phyloP scores from a whole-genome alignment of 148 eudicot genomes.

The Nyssa sinensis region DNA sequence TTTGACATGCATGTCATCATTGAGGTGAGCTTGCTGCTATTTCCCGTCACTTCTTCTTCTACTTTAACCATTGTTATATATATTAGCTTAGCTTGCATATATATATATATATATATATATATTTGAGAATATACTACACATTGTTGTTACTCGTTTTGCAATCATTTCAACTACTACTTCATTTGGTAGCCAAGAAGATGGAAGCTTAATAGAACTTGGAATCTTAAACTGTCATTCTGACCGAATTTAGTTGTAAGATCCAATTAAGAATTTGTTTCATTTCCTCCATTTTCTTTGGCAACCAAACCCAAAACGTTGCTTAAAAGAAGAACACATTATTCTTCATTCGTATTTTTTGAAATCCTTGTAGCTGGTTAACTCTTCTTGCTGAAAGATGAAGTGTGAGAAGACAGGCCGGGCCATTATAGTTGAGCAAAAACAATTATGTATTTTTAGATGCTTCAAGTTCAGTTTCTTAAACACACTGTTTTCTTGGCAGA shows the following conservation, averaged over 20 bases:
- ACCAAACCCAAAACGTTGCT: background rate
- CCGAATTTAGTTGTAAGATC: background rate
- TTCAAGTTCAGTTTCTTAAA: background rate
- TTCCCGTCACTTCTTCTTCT: too few species aligned
- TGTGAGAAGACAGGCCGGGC: too few species aligned
- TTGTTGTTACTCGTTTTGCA: conserved; percentile 21
- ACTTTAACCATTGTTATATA: background rate
- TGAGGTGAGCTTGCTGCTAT: conserved; percentile 71
- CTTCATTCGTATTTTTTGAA: background rate
- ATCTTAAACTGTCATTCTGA: too few species aligned
- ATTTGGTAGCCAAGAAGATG: background rate
- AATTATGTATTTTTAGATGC: background rate
- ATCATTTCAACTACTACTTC: too few species aligned
- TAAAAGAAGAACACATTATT: background rate
- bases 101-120: background rate
- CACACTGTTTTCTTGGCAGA: conserved; percentile 44
- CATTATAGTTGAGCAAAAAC: too few species aligned
- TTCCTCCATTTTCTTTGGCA: background rate
- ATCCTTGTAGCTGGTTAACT: too few species aligned
- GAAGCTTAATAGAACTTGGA: too few species aligned
- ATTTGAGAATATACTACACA: background rate
- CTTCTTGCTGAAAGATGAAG: too few species aligned
- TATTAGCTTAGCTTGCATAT: background rate
- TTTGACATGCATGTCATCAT: conserved; percentile 99
- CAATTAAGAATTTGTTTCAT: background rate